Conservation (phyloP, 306 rosid genomes). For the Vachellia pachyceras region DNA sequence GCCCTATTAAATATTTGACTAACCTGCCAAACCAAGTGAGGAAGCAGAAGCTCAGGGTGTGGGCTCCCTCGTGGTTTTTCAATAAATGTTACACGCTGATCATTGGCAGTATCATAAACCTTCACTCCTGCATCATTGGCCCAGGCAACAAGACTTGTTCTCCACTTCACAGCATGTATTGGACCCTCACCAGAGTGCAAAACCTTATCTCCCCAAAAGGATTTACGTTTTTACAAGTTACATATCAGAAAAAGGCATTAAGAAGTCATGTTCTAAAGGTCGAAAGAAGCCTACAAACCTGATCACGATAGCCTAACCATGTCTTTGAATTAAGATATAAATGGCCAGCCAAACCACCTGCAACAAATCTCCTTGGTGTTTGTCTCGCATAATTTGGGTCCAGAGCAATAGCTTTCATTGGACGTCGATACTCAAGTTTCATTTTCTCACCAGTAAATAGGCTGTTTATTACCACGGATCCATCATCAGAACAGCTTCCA, state of each 20-base stretch:
- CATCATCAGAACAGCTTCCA: slow-evolving; percentile 98
- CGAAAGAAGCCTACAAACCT: slow-evolving; percentile 60
- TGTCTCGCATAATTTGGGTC: slow-evolving; percentile 87
- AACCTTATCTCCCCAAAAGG: slow-evolving; percentile 57
- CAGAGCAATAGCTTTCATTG: slow-evolving; percentile 91
- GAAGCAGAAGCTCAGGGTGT: slow-evolving; percentile 87
- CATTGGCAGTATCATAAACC: slow-evolving; percentile 90
- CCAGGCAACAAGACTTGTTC: slow-evolving; percentile 96
- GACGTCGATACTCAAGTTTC: slow-evolving; percentile 94
- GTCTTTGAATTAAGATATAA: slow-evolving; percentile 81
- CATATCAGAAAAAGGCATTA: slow-evolving; percentile 25
- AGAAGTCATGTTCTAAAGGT: slow-evolving; percentile 18
- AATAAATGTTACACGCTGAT: slow-evolving; percentile 89
- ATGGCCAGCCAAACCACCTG: slow-evolving; percentile 98
- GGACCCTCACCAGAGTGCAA: slow-evolving; percentile 99
- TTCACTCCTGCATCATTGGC: slow-evolving; percentile 96
- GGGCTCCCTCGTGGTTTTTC: slow-evolving; percentile 96
- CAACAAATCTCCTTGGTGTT: slow-evolving; percentile 82
- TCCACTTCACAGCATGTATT: slow-evolving; percentile 96
- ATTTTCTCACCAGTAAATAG: slow-evolving; percentile 83
- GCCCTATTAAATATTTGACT: slow-evolving; percentile 45
- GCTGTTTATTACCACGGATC: slow-evolving; percentile 80
- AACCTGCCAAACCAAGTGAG: slow-evolving; percentile 99
- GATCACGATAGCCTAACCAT: slow-evolving; percentile 95
- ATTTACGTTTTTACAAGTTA: slow-evolving; percentile 31